Base-by-base conservation (phyloP, 139 green algal genomes). In the Coelastrella sp. region DNA sequence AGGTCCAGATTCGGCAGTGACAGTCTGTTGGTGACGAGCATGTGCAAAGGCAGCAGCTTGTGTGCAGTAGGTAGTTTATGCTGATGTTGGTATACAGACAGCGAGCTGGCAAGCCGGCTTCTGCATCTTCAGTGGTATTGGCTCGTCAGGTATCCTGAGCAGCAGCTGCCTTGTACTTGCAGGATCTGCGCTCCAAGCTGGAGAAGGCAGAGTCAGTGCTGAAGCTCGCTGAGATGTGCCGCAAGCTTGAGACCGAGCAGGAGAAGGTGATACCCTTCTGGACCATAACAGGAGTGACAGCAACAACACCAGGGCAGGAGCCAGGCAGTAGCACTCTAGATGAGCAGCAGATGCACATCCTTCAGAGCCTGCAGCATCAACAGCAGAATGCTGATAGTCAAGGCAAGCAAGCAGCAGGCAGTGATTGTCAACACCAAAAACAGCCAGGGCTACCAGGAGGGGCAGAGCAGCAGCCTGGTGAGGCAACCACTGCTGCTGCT, bases 241-340 rank as follows among this genome's bases (percentile, higher is more conserved):
- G 94, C 25, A 97, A 96, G 93, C 92, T 96, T 49, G 97, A 98
- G 91, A 97, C 93, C 57, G 95, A 97, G 95, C 93, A 95, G 91
- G 94, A 96, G 92, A 97, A 96, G 94, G 93, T 97, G 87, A 66
- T 95, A 72, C 96, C 96, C 15, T 98, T 97, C 92, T 92, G 87
- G 68, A 85, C 87, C 11, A 83, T 90, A 15, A 87, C 80, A 22
- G 90, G 91, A 24, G 84, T 94, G 74, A 61, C 74, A 80, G 65
- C 82, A 63, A 72, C 81, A 88, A 15, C 74, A 81, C n/a, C 25
- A 81, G 25, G 25, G 10, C 25, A 57, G 15, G 4, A 59, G 58
- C 12, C 24, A 58, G 74, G 15, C 58, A 24, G 24, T 5, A 17
- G 25, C 25, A 58, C 22, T 20, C 25, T 59, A 59, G 74, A 59